Evolutionary conservation across 1,284 basidiomycete genomes (phyloP).

Genomic region (Takashimella tepidaria): DNA sequence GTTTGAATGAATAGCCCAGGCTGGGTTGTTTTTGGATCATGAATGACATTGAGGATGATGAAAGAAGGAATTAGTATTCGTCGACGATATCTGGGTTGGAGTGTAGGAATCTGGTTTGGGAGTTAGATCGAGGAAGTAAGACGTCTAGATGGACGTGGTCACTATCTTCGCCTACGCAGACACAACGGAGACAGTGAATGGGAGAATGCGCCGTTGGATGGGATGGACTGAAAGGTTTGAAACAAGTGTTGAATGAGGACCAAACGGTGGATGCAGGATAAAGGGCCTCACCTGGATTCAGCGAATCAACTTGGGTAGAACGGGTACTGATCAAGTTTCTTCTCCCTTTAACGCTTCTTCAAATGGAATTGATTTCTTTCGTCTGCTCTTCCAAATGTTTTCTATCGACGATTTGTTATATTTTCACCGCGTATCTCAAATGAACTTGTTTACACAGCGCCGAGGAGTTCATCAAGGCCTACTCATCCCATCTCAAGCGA

Average conservation of each 20-base stretch:
- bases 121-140: background rate
- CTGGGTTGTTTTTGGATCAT: background rate
- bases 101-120: background rate
- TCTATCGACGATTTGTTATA: background rate
- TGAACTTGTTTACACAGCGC: conserved; percentile 44
- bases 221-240: background rate
- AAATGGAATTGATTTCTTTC: too few species aligned
- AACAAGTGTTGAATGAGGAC: background rate
- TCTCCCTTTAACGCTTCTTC: too few species aligned
- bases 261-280: background rate
- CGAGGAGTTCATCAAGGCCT: conserved; percentile 69
- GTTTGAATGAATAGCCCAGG: background rate
- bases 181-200: background rate
- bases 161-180: background rate
- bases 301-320: background rate
- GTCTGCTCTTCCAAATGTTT: background rate
- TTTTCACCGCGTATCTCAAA: background rate
- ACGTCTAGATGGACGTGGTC: background rate
- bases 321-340: background rate
- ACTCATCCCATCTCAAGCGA: conserved; percentile 68
- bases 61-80: background rate
- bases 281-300: background rate
- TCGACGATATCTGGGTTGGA: background rate
- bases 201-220: too few species aligned
- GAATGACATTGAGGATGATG: background rate